Evolutionary conservation across 257 asterid species (phyloP).

Genomic region (Agastache rugosa): DNA sequence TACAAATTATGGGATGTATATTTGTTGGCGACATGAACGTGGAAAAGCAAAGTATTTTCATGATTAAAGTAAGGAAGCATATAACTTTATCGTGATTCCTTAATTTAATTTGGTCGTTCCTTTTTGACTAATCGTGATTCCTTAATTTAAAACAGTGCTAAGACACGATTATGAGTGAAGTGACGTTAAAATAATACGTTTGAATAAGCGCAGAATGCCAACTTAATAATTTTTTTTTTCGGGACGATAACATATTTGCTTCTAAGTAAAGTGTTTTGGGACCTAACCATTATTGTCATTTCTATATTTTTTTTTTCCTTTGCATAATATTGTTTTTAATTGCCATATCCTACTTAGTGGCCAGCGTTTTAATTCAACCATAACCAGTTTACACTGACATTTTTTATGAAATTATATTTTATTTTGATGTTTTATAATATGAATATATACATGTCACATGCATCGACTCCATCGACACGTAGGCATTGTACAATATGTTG

Average conservation of each 20-base stretch:
- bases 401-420: not conserved
- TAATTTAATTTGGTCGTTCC: constrained; percentile 6
- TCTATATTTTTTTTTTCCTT: not conserved
- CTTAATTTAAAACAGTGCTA: constrained; percentile 23
- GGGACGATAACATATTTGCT: constrained; percentile 38
- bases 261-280: constrained; percentile 45
- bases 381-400: not conserved
- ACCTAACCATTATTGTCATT: not conserved
- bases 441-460: not conserved
- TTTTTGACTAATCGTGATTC: constrained; percentile 22
- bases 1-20: not conserved
- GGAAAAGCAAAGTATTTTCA: constrained; percentile 22
- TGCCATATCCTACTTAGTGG: not conserved
- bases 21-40: not conserved
- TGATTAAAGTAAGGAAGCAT: constrained; percentile 20
- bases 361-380: constrained; percentile 10
- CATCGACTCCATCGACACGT: no score
- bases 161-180: constrained; percentile 31
- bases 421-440: not conserved
- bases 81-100: constrained; percentile 31
- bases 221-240: not conserved
- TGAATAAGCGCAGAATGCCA: constrained; percentile 28
- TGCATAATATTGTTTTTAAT: not conserved
- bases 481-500: no score
- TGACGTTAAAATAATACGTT: constrained; percentile 34